Conservation (phyloP, 306 rosid genomes). For the Abrus pulchellus region DNA sequence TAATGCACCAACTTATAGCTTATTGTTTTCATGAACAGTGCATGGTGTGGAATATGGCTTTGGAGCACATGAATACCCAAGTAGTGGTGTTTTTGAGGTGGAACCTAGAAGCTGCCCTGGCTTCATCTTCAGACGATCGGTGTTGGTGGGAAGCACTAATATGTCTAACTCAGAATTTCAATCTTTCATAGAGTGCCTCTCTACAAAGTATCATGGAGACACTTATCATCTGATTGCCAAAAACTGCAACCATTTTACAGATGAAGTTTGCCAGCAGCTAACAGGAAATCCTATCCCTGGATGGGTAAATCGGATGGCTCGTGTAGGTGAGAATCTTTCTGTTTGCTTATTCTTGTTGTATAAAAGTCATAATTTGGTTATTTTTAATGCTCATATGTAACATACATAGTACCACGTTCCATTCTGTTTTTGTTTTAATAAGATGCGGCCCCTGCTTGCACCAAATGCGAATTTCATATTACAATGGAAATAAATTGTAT, state of each 20-base stretch:
- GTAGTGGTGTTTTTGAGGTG: conserved; percentile 96
- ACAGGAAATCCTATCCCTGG: conserved; percentile 93
- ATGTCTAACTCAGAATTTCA: conserved; percentile 79
- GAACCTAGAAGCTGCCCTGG: conserved; percentile 98
- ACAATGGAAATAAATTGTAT: conserved; percentile 31
- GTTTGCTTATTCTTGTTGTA: conserved; percentile 24
- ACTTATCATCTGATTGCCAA: conserved; percentile 94
- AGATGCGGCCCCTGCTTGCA: conserved; percentile 29
- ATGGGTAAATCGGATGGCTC: conserved; percentile 97
- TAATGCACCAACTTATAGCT: conserved; percentile 42
- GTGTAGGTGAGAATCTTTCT: conserved; percentile 72
- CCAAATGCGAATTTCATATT: conserved; percentile 25
- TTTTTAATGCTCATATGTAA: conserved; percentile 2
- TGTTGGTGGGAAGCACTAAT: conserved; percentile 85
- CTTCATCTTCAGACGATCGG: conserved; percentile 84
- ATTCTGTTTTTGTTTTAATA: conserved; percentile 23
- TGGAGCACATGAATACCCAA: conserved; percentile 92
- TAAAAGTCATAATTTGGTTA: conserved; percentile 32
- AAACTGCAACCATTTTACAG: conserved; percentile 94
- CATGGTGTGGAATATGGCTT: conserved; percentile 89
- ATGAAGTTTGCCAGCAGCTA: conserved; percentile 84
- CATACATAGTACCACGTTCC: conserved; percentile 28
- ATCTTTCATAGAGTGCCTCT: conserved; percentile 79
- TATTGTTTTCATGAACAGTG: conserved; percentile 62
- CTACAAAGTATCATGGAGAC: conserved; percentile 89